phyloP scores from a whole-genome alignment of 768 basidiomycete genomes.

The Cantharellus cinnabarinus region DNA sequence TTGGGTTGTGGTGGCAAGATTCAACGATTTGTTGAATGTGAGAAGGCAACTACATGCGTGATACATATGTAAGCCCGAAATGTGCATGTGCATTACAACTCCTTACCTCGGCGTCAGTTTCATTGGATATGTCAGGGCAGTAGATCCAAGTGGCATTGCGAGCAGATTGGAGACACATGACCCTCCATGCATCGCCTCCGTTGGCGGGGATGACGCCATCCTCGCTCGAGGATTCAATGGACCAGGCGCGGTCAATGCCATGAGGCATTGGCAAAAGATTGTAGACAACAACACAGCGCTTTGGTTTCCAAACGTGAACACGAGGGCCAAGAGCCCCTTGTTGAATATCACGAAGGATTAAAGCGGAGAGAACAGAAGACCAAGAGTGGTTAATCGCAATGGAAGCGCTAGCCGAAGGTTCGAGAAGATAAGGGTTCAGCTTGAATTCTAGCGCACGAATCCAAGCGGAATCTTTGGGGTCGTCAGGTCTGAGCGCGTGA shows the following conservation, averaged over 20 bases:
- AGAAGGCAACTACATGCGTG: no score
- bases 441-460: not conserved
- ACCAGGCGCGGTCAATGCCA: no score
- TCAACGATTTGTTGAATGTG: no score
- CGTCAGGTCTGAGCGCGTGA: no score
- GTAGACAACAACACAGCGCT: not conserved
- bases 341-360: not conserved
- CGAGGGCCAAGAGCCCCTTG: not conserved
- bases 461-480: not conserved
- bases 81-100: no score
- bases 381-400: not conserved
- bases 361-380: not conserved
- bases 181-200: not conserved
- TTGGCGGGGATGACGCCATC: no score
- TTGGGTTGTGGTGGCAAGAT: no score
- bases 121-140: not conserved
- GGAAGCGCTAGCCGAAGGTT: not conserved
- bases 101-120: no score
- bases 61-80: no score
- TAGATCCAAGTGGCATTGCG: not conserved
- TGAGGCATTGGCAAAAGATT: not conserved
- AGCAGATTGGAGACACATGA: not conserved
- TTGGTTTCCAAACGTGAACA: not conserved
- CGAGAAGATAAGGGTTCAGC: not conserved
- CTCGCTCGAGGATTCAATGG: no score